Evolutionary conservation across 495 filamentous ascomycete genomes (phyloP), one percentile per base, ranked within the genome.

Genomic region (Aspergillus campestris): DNA sequence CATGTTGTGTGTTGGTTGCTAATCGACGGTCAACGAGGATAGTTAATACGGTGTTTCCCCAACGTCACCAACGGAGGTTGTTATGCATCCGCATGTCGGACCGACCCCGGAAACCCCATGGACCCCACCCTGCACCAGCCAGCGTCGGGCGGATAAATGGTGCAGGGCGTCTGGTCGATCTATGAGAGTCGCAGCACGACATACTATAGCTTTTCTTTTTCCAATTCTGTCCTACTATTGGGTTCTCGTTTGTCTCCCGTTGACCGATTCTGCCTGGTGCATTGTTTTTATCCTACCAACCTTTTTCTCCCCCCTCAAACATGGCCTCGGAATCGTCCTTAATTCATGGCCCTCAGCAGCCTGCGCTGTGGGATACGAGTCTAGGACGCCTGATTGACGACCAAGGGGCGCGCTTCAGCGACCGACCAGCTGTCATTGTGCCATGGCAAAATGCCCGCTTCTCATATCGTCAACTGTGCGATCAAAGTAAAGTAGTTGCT

Each of bases 401-500:
- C 4, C 57, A 57, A 31, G 51, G 45, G 10, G 7, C 15, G 35
- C 38, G 14, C 2, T 47, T 41, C 38, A 44, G 30, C 7, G 38
- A 55, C 10, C 34, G 37, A 11, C 28, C 27, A 1, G 53, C 56
- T 3, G 39, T 53, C n/a, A 18, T 56, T 2, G 53, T 57, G 4
- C 53, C 56, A 9, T 62, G 56, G 56, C 53, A 57, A 31, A 44
- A 41, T 1, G 45, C 49, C 0, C 44, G 50, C 1, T 28, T 62
- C 0, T 48, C 53, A 3, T 62, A 62, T 31, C 12, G 50, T 11
- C 42, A 59, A 35, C 34, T 62, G 8, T 45, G 45, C 10, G 42
- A 53, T 7, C 35, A 47, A 14, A 57, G 51, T 38, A 47, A 39
- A 7, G 14, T 56, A 3, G n/a, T 62, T 3, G 51, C 51, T 3